Evolutionary conservation across 305 asterid species (phyloP).

Genomic region (Fraxinus greggii): DNA sequence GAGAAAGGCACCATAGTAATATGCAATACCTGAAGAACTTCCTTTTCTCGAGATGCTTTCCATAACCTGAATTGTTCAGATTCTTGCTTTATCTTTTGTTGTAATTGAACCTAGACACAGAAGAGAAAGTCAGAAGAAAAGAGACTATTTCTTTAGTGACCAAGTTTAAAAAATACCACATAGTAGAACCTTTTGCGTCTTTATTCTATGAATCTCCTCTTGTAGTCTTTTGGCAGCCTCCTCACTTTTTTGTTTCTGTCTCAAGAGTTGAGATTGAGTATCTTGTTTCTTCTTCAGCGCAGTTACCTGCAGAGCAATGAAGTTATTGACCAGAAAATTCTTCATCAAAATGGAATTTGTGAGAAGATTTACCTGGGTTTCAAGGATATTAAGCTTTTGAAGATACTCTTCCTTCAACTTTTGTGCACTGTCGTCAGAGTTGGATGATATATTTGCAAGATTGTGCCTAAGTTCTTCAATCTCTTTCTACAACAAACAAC

Average conservation of each 20-base stretch:
- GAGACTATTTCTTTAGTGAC: constrained; percentile 8
- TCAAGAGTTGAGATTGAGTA: constrained; percentile 88
- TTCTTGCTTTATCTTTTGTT: constrained; percentile 96
- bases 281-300: constrained; percentile 94
- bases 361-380: constrained; percentile 63
- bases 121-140: constrained; percentile 26
- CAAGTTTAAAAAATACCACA: constrained; percentile 15
- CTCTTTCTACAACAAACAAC: constrained; percentile 62
- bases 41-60: constrained; percentile 97
- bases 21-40: constrained; percentile 84
- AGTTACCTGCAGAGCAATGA: constrained; percentile 58
- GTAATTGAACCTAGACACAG: constrained; percentile 77
- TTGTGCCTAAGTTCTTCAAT: constrained; percentile 75
- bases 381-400: constrained; percentile 85
- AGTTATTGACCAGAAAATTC: constrained; percentile 14
- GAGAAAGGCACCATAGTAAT: not conserved
- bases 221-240: constrained; percentile 87
- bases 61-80: constrained; percentile 94
- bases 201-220: constrained; percentile 89
- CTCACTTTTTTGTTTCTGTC: constrained; percentile 95
- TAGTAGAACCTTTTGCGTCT: constrained; percentile 71
- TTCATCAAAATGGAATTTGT: not conserved
- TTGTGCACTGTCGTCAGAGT: constrained; percentile 89
- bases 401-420: constrained; percentile 89
- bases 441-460: constrained; percentile 63